Percentiles rank a stretch among this genome's conserved stretches.
Evolutionary conservation across 1,284 basidiomycete species (phyloP).

Genomic region (Boletellus deceptivus): DNA sequence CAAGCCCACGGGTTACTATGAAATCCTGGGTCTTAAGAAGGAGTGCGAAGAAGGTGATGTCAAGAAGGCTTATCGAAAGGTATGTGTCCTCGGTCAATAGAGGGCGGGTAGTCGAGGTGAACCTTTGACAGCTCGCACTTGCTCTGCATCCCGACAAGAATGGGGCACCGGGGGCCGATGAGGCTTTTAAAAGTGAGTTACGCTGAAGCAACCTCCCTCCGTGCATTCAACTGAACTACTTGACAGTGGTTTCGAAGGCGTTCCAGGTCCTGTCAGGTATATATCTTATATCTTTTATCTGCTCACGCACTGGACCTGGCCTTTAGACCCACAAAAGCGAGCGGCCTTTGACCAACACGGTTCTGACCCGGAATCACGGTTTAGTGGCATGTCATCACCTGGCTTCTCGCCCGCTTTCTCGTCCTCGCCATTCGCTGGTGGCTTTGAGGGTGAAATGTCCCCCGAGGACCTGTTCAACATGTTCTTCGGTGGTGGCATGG

Average conservation of each 20-base stretch:
- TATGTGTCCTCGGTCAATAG: conserved; percentile 31
- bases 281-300: conserved; percentile 53
- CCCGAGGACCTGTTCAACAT: conserved; percentile 98
- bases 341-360: conserved; percentile 86
- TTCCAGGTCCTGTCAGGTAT: conserved; percentile 89
- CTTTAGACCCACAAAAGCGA: conserved; percentile 83
- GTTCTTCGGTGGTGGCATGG: conserved; percentile 79
- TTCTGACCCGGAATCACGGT: conserved; percentile 82
- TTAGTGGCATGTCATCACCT: conserved; percentile 66
- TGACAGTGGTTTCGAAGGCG: conserved; percentile 93
- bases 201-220: not conserved
- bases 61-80: conserved; percentile 98
- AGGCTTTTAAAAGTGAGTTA: conserved; percentile 93
- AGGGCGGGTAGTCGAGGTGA: conserved; percentile 15
- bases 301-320: conserved; percentile 6
- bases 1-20: conserved; percentile 91
- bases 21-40: conserved; percentile 83
- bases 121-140: conserved; percentile 71
- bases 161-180: conserved; percentile 95
- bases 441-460: conserved; percentile 84
- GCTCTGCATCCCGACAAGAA: conserved; percentile 98
- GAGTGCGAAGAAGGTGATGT: conserved; percentile 88
- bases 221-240: conserved; percentile 9
- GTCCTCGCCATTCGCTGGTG: conserved; percentile 48
- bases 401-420: conserved; percentile 52